Evolutionary conservation across 148 eudicot genomes (phyloP).

Genomic region (Fallopia convolvulus): DNA sequence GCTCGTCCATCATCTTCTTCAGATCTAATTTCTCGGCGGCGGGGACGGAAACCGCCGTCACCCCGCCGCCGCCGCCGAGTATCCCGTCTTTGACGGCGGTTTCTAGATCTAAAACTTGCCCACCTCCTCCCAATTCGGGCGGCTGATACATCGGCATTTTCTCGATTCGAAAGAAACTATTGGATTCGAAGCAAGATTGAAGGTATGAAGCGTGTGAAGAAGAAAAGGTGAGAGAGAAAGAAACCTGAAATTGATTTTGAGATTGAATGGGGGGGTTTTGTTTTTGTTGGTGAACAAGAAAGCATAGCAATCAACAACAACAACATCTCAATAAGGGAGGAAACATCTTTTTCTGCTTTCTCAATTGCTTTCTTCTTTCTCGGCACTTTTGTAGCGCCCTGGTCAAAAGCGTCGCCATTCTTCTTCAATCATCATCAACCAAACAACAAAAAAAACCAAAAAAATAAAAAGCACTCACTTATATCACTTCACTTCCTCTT

Average conservation of each 20-base stretch:
- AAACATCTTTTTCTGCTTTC: constrained; percentile 4
- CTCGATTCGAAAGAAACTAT: neutral
- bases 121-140: constrained; percentile 43
- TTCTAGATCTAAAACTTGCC: constrained; percentile 61
- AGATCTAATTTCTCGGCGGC: constrained; percentile 46
- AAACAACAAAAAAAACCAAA: constrained; percentile 28
- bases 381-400: constrained; percentile 12
- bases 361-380: neutral
- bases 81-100: constrained; percentile 81
- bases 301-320: neutral
- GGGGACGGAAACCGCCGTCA: constrained; percentile 11
- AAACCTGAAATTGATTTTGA: neutral
- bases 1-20: constrained; percentile 71
- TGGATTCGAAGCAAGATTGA: neutral
- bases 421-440: constrained; percentile 29
- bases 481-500: constrained; percentile 4
- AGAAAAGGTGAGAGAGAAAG: neutral
- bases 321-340: neutral
- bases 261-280: neutral
- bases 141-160: constrained; percentile 63
- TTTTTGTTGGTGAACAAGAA: neutral
- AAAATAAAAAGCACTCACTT: neutral
- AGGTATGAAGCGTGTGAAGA: constrained; percentile 8
- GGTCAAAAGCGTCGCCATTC: constrained; percentile 35
- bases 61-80: constrained; percentile 41